A percentile compares a stretch with the other conserved stretches of the same genome.
phyloP scores from a whole-genome alignment of 1,139 yeast genomes.

The Yamadazyma atlantica region DNA sequence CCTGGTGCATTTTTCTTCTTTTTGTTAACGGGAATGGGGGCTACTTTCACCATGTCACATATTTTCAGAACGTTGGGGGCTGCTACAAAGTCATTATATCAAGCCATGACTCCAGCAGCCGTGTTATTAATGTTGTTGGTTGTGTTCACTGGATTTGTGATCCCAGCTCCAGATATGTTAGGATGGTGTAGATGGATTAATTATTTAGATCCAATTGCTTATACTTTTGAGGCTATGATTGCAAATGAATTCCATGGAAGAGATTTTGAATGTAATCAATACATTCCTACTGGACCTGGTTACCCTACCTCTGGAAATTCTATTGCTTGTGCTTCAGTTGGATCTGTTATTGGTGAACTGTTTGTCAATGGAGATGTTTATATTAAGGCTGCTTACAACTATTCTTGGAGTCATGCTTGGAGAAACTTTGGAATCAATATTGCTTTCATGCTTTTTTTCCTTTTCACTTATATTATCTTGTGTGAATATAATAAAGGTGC shows the following conservation, averaged over 20 bases:
- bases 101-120: constrained; percentile 65
- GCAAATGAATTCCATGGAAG: constrained; percentile 54
- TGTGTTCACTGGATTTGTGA: constrained; percentile 60
- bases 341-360: constrained; percentile 57
- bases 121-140: constrained; percentile 50
- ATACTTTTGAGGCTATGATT: constrained; percentile 57
- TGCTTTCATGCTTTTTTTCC: constrained; percentile 56
- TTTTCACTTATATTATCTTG: constrained; percentile 52
- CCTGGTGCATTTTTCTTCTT: constrained; percentile 60
- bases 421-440: constrained; percentile 75
- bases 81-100: constrained; percentile 49
- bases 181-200: constrained; percentile 66
- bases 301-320: constrained; percentile 28
- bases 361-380: constrained; percentile 60
- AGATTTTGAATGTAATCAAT: constrained; percentile 44
- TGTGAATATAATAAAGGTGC: constrained; percentile 73
- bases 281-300: constrained; percentile 53
- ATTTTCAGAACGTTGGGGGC: constrained; percentile 63
- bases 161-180: constrained; percentile 57
- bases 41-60: constrained; percentile 54
- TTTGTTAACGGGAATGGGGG: constrained; percentile 40
- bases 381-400: constrained; percentile 46
- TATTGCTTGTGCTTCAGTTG: constrained; percentile 58
- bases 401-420: constrained; percentile 70
- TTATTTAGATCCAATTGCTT: constrained; percentile 56